Conservation (phyloP, 2,329 filamentous ascomycete species). For the Sporothrix pallida region DNA sequence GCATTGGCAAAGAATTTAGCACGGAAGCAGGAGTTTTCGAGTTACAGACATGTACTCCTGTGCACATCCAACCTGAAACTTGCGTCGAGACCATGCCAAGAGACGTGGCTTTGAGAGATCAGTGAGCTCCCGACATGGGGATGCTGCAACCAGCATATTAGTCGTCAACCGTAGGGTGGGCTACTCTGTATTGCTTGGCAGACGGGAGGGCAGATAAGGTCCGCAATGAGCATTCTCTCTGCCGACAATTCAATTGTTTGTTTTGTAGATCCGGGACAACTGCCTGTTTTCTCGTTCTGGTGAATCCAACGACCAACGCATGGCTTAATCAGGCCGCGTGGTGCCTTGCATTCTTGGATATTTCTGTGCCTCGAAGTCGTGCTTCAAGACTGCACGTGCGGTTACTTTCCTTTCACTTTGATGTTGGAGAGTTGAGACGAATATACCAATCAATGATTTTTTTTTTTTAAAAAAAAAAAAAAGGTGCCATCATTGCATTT, state of each 20-base stretch:
- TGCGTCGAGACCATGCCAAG: constrained; percentile 27
- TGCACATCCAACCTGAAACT: constrained; percentile 25
- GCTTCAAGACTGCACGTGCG: neutral
- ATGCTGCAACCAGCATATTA: constrained; percentile 15
- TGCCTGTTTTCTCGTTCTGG: neutral
- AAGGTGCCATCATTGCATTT: no score
- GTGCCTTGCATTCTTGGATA: constrained; percentile 5
- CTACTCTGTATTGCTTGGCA: constrained; percentile 16
- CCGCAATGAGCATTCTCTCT: neutral
- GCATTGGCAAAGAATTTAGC: neutral
- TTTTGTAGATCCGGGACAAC: constrained; percentile 13
- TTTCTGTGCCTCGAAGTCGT: neutral
- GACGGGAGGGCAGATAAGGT: neutral
- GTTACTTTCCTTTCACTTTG: neutral
- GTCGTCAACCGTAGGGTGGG: neutral
- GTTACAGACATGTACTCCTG: neutral
- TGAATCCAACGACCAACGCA: neutral
- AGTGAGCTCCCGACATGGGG: neutral
- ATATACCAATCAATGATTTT: no score
- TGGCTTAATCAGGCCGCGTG: neutral
- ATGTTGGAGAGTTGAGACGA: neutral
- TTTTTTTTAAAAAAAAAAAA: no score
- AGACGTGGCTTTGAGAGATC: constrained; percentile 1
- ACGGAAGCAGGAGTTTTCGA: neutral
- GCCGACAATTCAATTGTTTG: constrained; percentile 13